phyloP scores from a whole-genome alignment of 257 asterid genomes.

The Solanum phureja region DNA sequence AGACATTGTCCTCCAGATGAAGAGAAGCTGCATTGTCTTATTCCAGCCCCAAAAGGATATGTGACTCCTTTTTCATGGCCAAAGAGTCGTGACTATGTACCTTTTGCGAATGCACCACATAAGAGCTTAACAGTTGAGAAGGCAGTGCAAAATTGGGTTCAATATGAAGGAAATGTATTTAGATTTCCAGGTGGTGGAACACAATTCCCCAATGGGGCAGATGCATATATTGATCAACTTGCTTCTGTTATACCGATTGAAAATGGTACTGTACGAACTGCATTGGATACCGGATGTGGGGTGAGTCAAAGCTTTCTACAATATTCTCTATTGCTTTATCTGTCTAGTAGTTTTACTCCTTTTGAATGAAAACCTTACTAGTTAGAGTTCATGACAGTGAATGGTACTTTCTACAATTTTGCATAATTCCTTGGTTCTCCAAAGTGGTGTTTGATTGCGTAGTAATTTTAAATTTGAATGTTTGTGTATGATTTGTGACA shows the following conservation, averaged over 20 bases:
- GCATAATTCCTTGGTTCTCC: background rate
- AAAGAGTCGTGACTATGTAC: conserved; percentile 36
- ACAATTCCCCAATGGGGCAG: conserved; percentile 38
- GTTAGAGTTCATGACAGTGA: background rate
- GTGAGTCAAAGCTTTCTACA: conserved; percentile 8
- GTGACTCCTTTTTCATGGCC: conserved; percentile 38
- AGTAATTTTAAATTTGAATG: background rate
- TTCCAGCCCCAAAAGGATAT: conserved; percentile 39
- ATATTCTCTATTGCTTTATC: background rate
- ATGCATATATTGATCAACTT: conserved; percentile 34
- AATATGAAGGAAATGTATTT: conserved; percentile 29
- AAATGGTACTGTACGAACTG: conserved; percentile 32
- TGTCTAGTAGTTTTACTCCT: background rate
- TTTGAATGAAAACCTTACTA: background rate
- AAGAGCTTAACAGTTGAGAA: conserved; percentile 35
- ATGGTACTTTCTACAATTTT: background rate
- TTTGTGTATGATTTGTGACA: background rate
- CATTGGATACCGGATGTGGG: conserved; percentile 41
- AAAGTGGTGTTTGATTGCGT: background rate
- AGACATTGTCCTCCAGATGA: conserved; percentile 33
- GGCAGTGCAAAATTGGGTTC: conserved; percentile 40
- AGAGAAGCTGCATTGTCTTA: conserved; percentile 30
- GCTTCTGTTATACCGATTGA: conserved; percentile 31
- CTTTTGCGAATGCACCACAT: conserved; percentile 32
- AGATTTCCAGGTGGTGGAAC: conserved; percentile 41